Evolutionary conservation across 169 alveolate genomes (phyloP).

Genomic region (Eimeria necatrix): DNA sequence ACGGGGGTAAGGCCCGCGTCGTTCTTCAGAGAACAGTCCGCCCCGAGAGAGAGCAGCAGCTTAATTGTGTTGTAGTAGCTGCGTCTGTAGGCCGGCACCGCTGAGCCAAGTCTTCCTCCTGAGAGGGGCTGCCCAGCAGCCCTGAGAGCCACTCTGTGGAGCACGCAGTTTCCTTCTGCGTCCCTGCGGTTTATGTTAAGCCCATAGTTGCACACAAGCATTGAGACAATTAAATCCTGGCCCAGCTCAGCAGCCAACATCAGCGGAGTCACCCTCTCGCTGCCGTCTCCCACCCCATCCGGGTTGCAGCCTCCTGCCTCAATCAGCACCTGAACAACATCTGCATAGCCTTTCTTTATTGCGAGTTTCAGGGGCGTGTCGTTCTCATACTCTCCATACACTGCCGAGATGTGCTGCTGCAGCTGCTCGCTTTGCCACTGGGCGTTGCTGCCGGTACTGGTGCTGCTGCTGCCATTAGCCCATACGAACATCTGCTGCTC

Average conservation of each 20-base stretch:
- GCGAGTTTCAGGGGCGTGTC: constrained; percentile 89
- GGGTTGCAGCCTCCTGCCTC: constrained; percentile 86
- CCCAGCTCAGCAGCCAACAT: constrained; percentile 93
- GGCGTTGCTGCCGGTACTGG: constrained; percentile 44
- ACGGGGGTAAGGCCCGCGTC: constrained; percentile 84
- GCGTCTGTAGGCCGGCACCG: background rate
- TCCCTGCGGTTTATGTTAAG: constrained; percentile 89
- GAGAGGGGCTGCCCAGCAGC: constrained; percentile 26
- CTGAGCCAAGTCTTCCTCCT: background rate
- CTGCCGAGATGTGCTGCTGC: constrained; percentile 52
- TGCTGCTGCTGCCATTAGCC: constrained; percentile 20
- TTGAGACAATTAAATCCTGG: constrained; percentile 86
- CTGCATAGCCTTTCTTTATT: constrained; percentile 85
- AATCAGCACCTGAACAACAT: constrained; percentile 83
- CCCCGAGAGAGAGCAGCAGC: constrained; percentile 84
- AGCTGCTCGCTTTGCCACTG: constrained; percentile 57
- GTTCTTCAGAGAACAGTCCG: constrained; percentile 81
- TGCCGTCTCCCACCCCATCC: constrained; percentile 82
- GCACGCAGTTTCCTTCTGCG: constrained; percentile 89
- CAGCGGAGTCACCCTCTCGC: constrained; percentile 87
- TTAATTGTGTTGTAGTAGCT: constrained; percentile 22
- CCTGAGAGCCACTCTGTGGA: constrained; percentile 85
- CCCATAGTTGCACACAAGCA: constrained; percentile 87
- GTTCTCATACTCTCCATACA: constrained; percentile 57
- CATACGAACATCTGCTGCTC: constrained; percentile 52